Evolutionary conservation across 306 rosid species (phyloP).

Genomic region (Mucuna pruriens): DNA sequence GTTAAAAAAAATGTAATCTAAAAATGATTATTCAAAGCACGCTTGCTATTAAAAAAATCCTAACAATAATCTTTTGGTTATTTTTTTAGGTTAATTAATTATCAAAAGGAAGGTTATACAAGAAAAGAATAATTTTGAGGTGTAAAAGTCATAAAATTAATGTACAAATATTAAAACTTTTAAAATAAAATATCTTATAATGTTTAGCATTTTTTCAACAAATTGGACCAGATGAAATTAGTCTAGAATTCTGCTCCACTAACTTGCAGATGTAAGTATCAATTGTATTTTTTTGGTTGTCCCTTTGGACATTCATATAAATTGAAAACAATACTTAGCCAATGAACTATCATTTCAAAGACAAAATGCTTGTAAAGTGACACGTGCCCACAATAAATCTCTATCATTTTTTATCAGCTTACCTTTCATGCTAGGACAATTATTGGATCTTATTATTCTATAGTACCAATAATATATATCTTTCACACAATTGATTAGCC

Average conservation of each 20-base stretch:
- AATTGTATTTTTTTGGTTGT: neutral
- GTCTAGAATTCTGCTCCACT: neutral
- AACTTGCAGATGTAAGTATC: neutral
- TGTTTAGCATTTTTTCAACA: neutral
- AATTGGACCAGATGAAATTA: neutral
- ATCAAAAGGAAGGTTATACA: too few species aligned
- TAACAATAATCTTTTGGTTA: too few species aligned
- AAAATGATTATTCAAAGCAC: too few species aligned
- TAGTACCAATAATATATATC: constrained; percentile 12
- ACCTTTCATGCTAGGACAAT: constrained; percentile 15
- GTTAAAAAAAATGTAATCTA: too few species aligned
- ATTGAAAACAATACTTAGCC: neutral
- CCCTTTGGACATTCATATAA: neutral
- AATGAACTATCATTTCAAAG: neutral
- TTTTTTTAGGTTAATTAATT: too few species aligned
- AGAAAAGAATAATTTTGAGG: too few species aligned
- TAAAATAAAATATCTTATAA: neutral
- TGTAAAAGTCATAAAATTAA: neutral
- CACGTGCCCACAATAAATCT: constrained; percentile 9
- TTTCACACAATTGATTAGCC: neutral
- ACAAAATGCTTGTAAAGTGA: constrained; percentile 46
- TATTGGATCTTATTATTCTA: constrained; percentile 30
- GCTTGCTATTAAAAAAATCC: too few species aligned
- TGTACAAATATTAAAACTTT: neutral
- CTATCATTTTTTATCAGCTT: neutral